Base-by-base conservation (phyloP, 2,329 filamentous ascomycete genomes). In the Phyllosticta citrichinensis region DNA sequence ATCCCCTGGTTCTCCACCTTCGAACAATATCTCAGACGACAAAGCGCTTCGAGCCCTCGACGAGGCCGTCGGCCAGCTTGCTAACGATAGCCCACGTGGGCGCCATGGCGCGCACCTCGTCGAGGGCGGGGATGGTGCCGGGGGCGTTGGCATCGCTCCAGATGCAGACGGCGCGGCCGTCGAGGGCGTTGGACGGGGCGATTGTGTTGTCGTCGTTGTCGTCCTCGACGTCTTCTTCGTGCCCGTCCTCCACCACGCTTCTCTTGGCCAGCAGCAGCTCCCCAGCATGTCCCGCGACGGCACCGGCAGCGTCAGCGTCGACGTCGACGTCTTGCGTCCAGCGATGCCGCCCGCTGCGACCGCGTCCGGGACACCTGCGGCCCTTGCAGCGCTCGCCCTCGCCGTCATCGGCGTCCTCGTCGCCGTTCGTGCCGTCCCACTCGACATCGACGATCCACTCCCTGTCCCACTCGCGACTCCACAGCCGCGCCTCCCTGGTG, bases 71-170 rank as follows among this genome's bases (percentile, higher is more conserved):
- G 25, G 80, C 80, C 64, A 83, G 75, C 76, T 96, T 97, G 3
- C 85, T 86, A 27, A 91, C 79, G 10, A 87, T 86, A 6, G 85
- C 84, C 94, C 94, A 99, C 4, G 79, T 77, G 0, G 94, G 94
- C 66, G 86, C 81, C 74, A 86, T 97, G 70, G 86, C 82, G 66
- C 82, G 77, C 56, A 89, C 79, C 74, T 97, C 92, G 66, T 94
- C 88, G 57, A 93, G 82, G 0, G 92, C 92, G 0, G 93, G 92
- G 55, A 97, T 91, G 1, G 80, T 80, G 3, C 84, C 87, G 2
- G 75, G 73, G 40, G 77, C 76, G 68, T 97, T 97, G 53, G 83
- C 86, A 75, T 99, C 94, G 68, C 87, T 91, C 91, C 92, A 97
- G 33, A 89, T 78, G 74, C 94, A 97, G 17, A 87, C 80, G 1